These are phyloP conservation scores for Imleria badia DNA, from an alignment of 768 basidiomycete species.

Conservation along the genomic window DNA sequence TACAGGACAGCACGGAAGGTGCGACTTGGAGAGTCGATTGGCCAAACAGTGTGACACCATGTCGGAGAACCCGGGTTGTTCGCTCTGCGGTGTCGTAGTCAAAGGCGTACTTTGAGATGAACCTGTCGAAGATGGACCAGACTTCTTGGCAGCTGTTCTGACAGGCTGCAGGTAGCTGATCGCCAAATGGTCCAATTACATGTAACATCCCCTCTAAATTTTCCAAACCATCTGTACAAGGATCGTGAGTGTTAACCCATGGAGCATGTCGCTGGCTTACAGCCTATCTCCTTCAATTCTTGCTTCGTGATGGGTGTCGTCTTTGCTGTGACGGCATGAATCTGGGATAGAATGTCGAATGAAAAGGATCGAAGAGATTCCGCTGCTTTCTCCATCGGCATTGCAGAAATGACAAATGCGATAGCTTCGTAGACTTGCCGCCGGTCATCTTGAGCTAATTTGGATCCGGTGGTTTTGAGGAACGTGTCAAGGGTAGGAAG, in stretches of 20 bases:
- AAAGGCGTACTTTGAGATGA: constrained; percentile 76
- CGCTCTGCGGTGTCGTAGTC: constrained; percentile 80
- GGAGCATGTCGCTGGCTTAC: constrained; percentile 45
- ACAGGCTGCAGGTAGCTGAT: constrained; percentile 79
- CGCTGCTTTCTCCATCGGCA: constrained; percentile 88
- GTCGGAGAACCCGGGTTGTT: constrained; percentile 78
- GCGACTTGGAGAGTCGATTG: constrained; percentile 62
- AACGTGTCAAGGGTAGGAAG: constrained; percentile 90
- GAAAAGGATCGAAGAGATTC: constrained; percentile 85
- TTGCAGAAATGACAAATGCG: constrained; percentile 90
- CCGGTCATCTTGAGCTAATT: constrained; percentile 82
- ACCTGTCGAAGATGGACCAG: constrained; percentile 80
- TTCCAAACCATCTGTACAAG: constrained; percentile 71
- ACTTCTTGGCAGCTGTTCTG: constrained; percentile 74
- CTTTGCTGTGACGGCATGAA: constrained; percentile 64
- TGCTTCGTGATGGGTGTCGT: constrained; percentile 59
- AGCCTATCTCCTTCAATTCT: constrained; percentile 63
- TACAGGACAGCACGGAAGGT: constrained; percentile 67
- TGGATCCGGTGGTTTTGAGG: constrained; percentile 73
- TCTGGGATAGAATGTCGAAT: constrained; percentile 74
- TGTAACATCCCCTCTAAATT: constrained; percentile 91
- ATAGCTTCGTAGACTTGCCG: constrained; percentile 95
- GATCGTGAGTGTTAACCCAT: constrained; percentile 6
- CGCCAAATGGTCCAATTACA: constrained; percentile 78
- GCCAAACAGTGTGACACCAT: constrained; percentile 82